Evolutionary conservation across 2,329 filamentous ascomycete species (phyloP).

Genomic region (Aureobasidium sp.): DNA sequence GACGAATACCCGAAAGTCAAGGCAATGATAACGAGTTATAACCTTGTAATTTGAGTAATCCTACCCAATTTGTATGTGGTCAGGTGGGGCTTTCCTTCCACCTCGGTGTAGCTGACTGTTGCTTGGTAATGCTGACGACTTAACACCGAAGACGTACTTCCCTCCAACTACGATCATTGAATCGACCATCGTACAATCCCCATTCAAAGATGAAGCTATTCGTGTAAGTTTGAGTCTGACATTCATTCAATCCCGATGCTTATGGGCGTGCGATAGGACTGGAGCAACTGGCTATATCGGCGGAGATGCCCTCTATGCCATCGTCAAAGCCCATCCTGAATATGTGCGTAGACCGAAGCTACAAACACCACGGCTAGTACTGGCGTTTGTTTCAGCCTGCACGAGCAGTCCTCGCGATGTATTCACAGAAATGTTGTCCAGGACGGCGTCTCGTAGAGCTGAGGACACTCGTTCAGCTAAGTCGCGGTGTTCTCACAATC

Average conservation of each 20-base stretch:
- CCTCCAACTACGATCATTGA: neutral
- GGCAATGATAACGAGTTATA: no score
- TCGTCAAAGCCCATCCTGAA: constrained; percentile 43
- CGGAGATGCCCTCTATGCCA: constrained; percentile 38
- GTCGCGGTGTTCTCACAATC: no score
- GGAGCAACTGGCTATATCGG: constrained; percentile 38
- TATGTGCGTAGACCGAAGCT: constrained; percentile 21
- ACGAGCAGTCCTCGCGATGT: no score
- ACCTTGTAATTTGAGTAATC: no score
- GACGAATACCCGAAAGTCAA: no score
- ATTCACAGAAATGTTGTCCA: no score
- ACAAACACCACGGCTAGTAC: no score
- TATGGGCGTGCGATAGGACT: neutral
- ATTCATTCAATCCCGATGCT: neutral
- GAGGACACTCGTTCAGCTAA: no score
- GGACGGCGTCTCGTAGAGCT: no score
- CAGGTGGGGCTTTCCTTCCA: neutral
- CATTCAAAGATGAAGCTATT: neutral
- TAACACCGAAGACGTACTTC: neutral
- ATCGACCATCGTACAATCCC: neutral
- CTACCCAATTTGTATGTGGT: neutral
- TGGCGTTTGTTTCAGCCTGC: no score
- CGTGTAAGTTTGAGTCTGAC: neutral
- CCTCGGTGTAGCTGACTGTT: neutral
- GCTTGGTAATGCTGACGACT: neutral